Evolutionary conservation across 2,329 filamentous ascomycete genomes (phyloP).

Genomic region (Cladosporium colombiae): DNA sequence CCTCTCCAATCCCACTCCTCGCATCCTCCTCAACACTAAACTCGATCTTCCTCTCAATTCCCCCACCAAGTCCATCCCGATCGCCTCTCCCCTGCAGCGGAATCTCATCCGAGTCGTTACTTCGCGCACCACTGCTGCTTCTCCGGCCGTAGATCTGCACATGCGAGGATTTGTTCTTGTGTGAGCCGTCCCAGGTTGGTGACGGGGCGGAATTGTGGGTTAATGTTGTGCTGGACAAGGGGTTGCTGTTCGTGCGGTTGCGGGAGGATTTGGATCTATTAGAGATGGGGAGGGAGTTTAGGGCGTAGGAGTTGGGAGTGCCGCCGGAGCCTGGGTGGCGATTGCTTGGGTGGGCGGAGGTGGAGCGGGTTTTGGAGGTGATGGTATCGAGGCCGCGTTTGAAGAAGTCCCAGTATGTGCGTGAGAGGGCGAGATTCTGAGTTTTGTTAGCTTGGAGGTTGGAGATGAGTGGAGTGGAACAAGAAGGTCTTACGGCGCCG

Average conservation of each 20-base stretch:
- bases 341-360: not conserved
- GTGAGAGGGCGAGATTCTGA: slow-evolving; percentile 27
- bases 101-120: slow-evolving; percentile 4
- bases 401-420: slow-evolving; percentile 20
- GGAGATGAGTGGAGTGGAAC: not conserved
- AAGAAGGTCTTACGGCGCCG: slow-evolving; percentile 23
- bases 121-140: not conserved
- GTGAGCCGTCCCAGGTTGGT: slow-evolving; percentile 8
- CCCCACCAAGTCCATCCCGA: not conserved
- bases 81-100: not conserved
- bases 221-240: not conserved
- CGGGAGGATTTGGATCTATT: not conserved
- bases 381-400: slow-evolving; percentile 11
- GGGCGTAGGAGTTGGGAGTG: not conserved
- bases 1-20: slow-evolving; percentile 8
- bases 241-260: not conserved
- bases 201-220: not conserved
- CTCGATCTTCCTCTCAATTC: slow-evolving; percentile 17
- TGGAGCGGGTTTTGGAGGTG: slow-evolving; percentile 3
- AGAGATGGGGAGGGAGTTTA: not conserved
- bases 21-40: slow-evolving; percentile 16
- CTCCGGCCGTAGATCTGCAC: not conserved
- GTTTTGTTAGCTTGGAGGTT: not conserved
- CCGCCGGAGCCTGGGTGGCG: not conserved
- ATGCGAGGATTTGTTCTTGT: not conserved